Conservation (phyloP, 2,329 filamentous ascomycete genomes). For the Trichoderma sp. region DNA sequence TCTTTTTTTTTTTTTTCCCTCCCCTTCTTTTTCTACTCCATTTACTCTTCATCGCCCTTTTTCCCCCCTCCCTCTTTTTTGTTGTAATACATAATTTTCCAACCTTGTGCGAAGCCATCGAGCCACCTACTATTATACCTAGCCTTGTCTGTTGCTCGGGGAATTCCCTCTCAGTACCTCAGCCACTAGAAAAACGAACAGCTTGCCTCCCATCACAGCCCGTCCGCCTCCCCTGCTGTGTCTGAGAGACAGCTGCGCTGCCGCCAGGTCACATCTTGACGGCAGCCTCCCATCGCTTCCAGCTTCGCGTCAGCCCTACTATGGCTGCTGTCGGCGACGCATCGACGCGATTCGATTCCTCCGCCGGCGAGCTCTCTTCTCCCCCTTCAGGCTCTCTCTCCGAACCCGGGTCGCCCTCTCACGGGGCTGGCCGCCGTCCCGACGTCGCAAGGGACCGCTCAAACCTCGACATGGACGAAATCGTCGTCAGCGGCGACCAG, state of each 20-base stretch:
- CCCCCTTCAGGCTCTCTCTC: constrained; percentile 50
- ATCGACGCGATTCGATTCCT: constrained; percentile 45
- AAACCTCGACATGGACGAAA: constrained; percentile 45
- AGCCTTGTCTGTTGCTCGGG: background rate
- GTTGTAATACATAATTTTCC: constrained; percentile 8
- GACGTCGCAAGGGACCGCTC: constrained; percentile 17
- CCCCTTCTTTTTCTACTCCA: background rate
- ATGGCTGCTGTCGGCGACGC: constrained; percentile 33
- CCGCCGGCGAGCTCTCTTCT: constrained; percentile 49
- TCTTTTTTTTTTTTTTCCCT: background rate
- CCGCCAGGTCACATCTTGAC: constrained; percentile 2
- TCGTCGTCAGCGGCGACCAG: constrained; percentile 44
- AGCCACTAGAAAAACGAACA: background rate
- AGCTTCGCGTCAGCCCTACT: constrained; percentile 15
- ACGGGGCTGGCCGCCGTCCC: constrained; percentile 31
- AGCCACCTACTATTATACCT: background rate
- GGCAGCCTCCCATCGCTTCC: background rate
- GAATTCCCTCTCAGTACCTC: background rate
- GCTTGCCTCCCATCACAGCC: background rate
- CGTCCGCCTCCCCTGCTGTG: background rate
- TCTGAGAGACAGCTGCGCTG: background rate
- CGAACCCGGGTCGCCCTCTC: constrained; percentile 46
- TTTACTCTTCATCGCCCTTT: background rate
- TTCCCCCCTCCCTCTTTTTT: background rate
- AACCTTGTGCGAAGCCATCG: background rate